Evolutionary conservation across 2,329 filamentous ascomycete genomes (phyloP), one percentile per base, ranked within the genome.

Genomic region (Sporothrix phasma): DNA sequence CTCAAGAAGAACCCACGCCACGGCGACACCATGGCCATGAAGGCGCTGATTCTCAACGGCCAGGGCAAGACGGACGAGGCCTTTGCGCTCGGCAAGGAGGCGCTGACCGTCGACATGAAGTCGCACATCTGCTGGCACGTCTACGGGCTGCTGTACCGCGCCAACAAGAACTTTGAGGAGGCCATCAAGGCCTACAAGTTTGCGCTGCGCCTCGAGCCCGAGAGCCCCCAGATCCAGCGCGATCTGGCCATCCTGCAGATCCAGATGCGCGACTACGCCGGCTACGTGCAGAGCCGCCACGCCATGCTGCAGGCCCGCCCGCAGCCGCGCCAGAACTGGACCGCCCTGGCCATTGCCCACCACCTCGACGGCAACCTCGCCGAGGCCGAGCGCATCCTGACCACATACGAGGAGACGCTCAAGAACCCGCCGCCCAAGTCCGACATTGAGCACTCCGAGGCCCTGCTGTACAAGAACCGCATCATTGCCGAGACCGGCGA

Each of bases 101-200:
- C 95, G 39, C 81, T 99, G 71, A 92, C 88, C 69, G 91, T 92
- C 72, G 92, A 97, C 75, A 97, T 99, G 92, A 97, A 95, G 80
- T 97, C 92, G 72, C 93, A 97, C 77, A 92, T 99, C 72, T 97
- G 92, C 81, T 99, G 94, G 94, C 95, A 99, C 76, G 94, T 99
- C 66, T 99, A 97, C 75, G 94, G 95, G 37, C 78, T 99, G 69
- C 83, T 99, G 60, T 97, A 96, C 78, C 88, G 93, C 61, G 88
- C 90, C 58, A 88, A 89, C 73, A 97, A 97, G 82, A 97, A 99
- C 77, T 97, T 95, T 71, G 94, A 97, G 75, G 94, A 97, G 78
- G 93, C 95, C 10, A 97, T 97, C 79, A 97, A 97, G 81, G 95
- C 94, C 65, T 99, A 99, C 81, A 95, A 96, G 75, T 96, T 96